A percentile compares a stretch with the other conserved stretches of the same genome.
phyloP scores from a whole-genome alignment of 805 yeast species.

The Candida orba region DNA sequence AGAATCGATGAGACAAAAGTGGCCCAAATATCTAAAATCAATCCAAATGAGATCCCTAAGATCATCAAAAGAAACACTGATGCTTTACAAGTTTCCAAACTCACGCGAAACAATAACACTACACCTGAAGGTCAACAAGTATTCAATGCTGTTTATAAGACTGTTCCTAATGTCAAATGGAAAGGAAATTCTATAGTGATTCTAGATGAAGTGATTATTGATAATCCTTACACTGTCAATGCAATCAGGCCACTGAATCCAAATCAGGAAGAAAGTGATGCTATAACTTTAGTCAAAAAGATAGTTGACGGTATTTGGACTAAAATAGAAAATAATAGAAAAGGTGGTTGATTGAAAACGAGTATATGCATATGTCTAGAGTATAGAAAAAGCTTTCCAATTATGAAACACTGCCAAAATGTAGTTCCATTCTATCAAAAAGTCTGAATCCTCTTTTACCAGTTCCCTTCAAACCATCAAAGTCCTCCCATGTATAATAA shows the following conservation, averaged over 20 bases:
- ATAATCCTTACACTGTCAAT: constrained; percentile 35
- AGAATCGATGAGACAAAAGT: constrained; percentile 21
- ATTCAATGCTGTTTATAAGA: constrained; percentile 37
- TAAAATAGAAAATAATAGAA: constrained; percentile 35
- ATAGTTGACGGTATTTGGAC: constrained; percentile 46
- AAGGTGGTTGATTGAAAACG: too few relatives aligned
- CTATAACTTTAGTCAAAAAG: constrained; percentile 36
- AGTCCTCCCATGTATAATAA: constrained; percentile 35
- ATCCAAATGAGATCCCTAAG: constrained; percentile 9
- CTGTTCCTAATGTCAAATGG: constrained; percentile 40
- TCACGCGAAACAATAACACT: constrained; percentile 30
- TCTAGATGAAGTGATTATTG: constrained; percentile 38
- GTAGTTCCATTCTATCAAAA: constrained; percentile 34
- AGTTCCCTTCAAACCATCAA: constrained; percentile 67
- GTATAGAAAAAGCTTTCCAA: too few relatives aligned
- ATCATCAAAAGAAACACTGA: constrained; percentile 16
- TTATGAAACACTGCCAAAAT: too few relatives aligned
- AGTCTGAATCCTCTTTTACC: constrained; percentile 42
- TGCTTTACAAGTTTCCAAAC: constrained; percentile 18
- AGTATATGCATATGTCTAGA: too few relatives aligned
- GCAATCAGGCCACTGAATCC: constrained; percentile 12
- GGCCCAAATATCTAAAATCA: constrained; percentile 12
- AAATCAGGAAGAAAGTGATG: constrained; percentile 16
- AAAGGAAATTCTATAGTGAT: constrained; percentile 36
- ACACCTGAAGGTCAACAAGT: constrained; percentile 36